Evolutionary conservation across 2,329 filamentous ascomycete species (phyloP), one percentile per base, ranked within the genome.

Genomic region (Cercospora nicotianae): DNA sequence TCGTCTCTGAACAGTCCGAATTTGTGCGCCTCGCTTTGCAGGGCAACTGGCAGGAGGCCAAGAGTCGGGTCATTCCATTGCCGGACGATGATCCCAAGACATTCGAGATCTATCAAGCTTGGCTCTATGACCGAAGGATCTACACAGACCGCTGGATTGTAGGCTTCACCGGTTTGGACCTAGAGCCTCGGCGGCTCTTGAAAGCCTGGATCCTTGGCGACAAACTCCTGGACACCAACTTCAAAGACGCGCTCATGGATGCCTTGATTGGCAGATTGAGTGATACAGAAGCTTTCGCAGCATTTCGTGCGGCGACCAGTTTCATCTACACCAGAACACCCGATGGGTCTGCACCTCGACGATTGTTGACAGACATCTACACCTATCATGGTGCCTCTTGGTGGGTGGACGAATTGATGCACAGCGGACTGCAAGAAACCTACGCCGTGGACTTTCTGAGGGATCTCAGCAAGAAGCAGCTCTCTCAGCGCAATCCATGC

Each of bases 161-260:
- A 13, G 57, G 57, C 10, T n/a, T 31, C n/a, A 9, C 13, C 3
- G 8, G 30, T 6, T 31, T 16, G 10, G 57, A 26, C 5, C 6
- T 20, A 10, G 57, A 59, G 57, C 13, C 57, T 16, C 23, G 23
- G 3, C 55, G 30, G 7, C 48, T 75, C 1, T 51, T 67, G 1
- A 60, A 69, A 3, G 64, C 67, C 5, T 77, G 73, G 66, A 64
- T 73, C 2, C 67, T 77, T 1, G 74, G 74, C 13, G 75, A 76
- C 26, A 72, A 72, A 30, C 18, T 76, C 0, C 53, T 71, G 3
- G 74, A 76, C 63, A 5, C 28, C 0, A 26, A 60, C 16, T 75
- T 75, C 72, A 75, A 72, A 57, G 73, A 76, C 57, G 64, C 69
- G 1, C 31, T 72, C 1, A 59, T 73, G 23, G 66, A 73, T 13